Evolutionary conservation across 371 early-diverging fungal genomes (phyloP), one percentile per base, ranked within the genome.

Genomic region (Blyttiomyces sp.): DNA sequence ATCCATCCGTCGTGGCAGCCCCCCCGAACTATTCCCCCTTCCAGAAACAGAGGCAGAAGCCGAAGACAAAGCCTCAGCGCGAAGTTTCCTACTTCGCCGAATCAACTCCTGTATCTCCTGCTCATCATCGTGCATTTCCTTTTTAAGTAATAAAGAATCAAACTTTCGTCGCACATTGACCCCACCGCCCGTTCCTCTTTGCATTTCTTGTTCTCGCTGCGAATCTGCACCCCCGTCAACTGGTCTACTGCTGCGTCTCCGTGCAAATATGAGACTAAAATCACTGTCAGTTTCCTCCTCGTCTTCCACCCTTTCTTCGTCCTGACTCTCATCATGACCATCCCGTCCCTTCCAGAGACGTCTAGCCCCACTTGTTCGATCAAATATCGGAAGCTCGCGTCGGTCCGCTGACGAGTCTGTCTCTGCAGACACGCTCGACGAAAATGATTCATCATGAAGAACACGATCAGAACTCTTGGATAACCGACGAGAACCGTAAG

Each of bases 31-130:
- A n/a, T n/a, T n/a, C n/a, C n/a, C n/a, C n/a, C n/a, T n/a, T n/a
- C n/a, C n/a, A n/a, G n/a, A n/a, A n/a, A n/a, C n/a, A n/a, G n/a
- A n/a, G n/a, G n/a, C n/a, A n/a, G n/a, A n/a, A n/a, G n/a, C n/a
- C n/a, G n/a, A n/a, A 27, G 9, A 13, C 26, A 58, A 50, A 17
- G 58, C 58, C 27, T 58, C 58, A 9, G 58, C 58, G 13, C 58
- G 46, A 17, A 50, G 34, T 32, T 49, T 9, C 23, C 58, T 2
- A 27, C 58, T 58, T 2, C 49, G 43, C 24, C 21, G 33, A 11
- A 58, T 33, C 17, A 58, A 49, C 39, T 58, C 49, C 16, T 36
- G 58, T 24, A 58, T 58, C 39, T 58, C 58, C 17, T 21, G 21
- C 23, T 58, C 58, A 2, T 58, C 58, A 27, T 7, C 21, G 35